Percentiles rank a stretch among this genome's conserved stretches.
Evolutionary conservation across 2,329 filamentous ascomycete genomes (phyloP).

Genomic region (Botryotinia globosa): DNA sequence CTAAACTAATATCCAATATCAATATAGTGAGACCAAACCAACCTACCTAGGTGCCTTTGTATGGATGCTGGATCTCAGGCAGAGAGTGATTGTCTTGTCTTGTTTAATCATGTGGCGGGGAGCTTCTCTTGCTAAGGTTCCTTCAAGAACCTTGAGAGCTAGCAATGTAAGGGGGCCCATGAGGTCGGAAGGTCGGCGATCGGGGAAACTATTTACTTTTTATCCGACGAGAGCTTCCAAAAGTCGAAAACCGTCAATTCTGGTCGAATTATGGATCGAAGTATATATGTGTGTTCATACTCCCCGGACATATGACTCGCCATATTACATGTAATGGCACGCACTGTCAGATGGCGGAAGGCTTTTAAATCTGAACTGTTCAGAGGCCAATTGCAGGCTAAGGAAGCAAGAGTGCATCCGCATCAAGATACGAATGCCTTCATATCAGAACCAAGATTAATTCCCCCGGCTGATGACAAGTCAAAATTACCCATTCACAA

Average conservation of each 20-base stretch:
- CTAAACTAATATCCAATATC: background rate
- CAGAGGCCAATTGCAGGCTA: background rate
- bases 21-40: background rate
- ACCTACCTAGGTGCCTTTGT: background rate
- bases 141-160: background rate
- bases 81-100: background rate
- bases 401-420: background rate
- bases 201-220: conserved; percentile 4
- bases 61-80: too few species aligned
- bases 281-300: background rate
- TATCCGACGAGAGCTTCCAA: background rate
- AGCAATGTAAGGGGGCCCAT: background rate
- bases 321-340: conserved; percentile 1
- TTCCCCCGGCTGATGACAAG: background rate
- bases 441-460: conserved; percentile 15
- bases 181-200: background rate
- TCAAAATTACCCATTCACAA: background rate
- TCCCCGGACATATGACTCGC: background rate
- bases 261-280: background rate
- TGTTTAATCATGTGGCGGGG: conserved; percentile 19
- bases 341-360: background rate
- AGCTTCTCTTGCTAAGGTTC: background rate
- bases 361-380: background rate
- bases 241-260: background rate
- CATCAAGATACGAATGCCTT: conserved; percentile 19